Evolutionary conservation across 768 basidiomycete species (phyloP).

Genomic region (Cystobasidium ongulense): DNA sequence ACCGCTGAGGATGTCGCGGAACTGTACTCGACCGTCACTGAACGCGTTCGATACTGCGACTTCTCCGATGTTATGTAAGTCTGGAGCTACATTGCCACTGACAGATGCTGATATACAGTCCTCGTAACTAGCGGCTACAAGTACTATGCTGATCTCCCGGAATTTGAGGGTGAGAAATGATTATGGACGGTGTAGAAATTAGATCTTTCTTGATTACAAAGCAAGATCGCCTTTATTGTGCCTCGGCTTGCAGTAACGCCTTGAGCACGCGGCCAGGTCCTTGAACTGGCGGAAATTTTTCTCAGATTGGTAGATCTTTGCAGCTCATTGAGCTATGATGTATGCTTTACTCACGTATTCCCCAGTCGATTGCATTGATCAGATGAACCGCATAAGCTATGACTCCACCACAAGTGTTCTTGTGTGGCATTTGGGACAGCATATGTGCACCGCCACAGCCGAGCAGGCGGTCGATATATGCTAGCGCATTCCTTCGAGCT

Average conservation of each 20-base stretch:
- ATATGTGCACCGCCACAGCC: not conserved
- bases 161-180: not conserved
- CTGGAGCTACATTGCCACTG: not conserved
- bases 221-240: not conserved
- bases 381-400: slow-evolving; percentile 1
- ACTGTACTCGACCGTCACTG: not conserved
- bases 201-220: not conserved
- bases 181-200: not conserved
- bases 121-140: not conserved
- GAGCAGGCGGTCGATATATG: not conserved
- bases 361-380: not conserved
- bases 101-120: not conserved
- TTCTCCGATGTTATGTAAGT: slow-evolving; percentile 9
- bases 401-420: not conserved
- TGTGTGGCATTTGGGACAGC: not conserved
- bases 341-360: not conserved
- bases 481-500: not conserved
- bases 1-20: not conserved
- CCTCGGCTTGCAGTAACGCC: not conserved
- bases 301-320: not conserved
- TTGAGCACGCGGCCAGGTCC: slow-evolving; percentile 7
- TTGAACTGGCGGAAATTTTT: not conserved
- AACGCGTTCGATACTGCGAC: not conserved
- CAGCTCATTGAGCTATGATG: not conserved
- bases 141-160: slow-evolving; percentile 1